Evolutionary conservation across 169 alveolate species (phyloP).

Genomic region (Prorocentrum cordatum): DNA sequence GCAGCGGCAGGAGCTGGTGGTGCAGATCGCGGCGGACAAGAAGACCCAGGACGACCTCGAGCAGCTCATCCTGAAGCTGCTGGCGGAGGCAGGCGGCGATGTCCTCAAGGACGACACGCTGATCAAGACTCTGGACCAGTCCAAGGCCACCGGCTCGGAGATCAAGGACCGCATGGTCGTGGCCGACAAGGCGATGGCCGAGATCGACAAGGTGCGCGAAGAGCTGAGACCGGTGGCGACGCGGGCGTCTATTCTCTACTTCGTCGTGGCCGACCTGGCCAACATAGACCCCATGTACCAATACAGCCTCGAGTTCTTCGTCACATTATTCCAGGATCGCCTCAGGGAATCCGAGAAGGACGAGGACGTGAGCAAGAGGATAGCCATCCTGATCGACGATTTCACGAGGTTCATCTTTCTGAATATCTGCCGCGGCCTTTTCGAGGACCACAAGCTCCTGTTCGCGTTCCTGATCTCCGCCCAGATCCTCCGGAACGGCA

Average conservation of each 20-base stretch:
- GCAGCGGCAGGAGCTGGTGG: conserved; percentile 75
- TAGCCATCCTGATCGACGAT: conserved; percentile 80
- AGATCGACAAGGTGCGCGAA: conserved; percentile 78
- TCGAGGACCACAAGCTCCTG: conserved; percentile 83
- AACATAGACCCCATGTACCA: conserved; percentile 89
- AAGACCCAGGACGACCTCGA: conserved; percentile 80
- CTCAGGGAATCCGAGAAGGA: conserved; percentile 83
- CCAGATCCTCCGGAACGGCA: conserved; percentile 5
- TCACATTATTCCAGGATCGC: conserved; percentile 79
- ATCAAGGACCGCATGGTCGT: conserved; percentile 83
- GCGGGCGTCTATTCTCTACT: conserved; percentile 80
- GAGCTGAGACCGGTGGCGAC: conserved; percentile 76
- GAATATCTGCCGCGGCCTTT: conserved; percentile 87
- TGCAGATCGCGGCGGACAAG: conserved; percentile 82
- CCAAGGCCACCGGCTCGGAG: conserved; percentile 81
- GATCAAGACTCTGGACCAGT: conserved; percentile 80
- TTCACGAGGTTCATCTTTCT: conserved; percentile 85
- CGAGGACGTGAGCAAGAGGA: conserved; percentile 77
- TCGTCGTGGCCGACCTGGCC: conserved; percentile 83
- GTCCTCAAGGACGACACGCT: conserved; percentile 83
- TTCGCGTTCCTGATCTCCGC: conserved; percentile 84
- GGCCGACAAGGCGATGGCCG: conserved; percentile 81
- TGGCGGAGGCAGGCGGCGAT: conserved; percentile 58
- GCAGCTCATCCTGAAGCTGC: conserved; percentile 82
- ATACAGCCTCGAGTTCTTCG: conserved; percentile 87